Base-by-base conservation (phyloP, 352 stramenopile genomes). In the Thraustochytrium sp. region DNA sequence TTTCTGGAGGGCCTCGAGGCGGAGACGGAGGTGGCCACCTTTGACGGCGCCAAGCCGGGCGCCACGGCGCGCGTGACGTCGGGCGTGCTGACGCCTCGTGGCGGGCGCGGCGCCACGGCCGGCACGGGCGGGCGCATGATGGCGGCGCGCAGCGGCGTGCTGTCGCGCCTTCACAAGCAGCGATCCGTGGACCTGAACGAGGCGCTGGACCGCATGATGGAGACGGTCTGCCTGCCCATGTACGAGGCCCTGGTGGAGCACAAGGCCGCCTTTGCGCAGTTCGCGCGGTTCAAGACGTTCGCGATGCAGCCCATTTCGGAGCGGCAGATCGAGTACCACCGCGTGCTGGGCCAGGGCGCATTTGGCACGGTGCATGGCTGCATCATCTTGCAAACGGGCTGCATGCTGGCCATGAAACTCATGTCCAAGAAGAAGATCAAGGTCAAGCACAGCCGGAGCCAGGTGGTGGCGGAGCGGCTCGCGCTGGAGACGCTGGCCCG, bases 351-450 rank as follows among this genome's bases (percentile, higher is more conserved):
- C 3, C 95, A 97, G 85, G 97, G 96, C 37, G 94, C 86, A 84
- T 95, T 96, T 80, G 93, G 93, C 65, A 96, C 95, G 85, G 93
- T 97, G 8, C 91, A 96, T 55, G 86, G 96, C 11, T 92, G 94
- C 40, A 88, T 90, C 16, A 77, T 88, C 61, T 90, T 93, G 82
- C 91, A 95, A 73, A 97, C 94, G 23, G 88, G 92, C 51, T 88
- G 93, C 36, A 91, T 98, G 37, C 95, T 95, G 78, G 96, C 96
- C 4, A 99, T 99, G 96, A 99, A 99, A 87, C 92, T 98, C 48
- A 96, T 99, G 56, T 98, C 98, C 86, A 97, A 98, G 83, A 90
- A 92, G n/a, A 91, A 97, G 29, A 95, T 96, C 8, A 90, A 94
- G 37, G 90, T 98, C 55, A 92, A 97, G 85, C 94, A 98, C 64